A percentile compares a stretch with the other conserved stretches of the same genome.
Evolutionary conservation across 495 filamentous ascomycete species (phyloP).

Genomic region (Poronia punctata): DNA sequence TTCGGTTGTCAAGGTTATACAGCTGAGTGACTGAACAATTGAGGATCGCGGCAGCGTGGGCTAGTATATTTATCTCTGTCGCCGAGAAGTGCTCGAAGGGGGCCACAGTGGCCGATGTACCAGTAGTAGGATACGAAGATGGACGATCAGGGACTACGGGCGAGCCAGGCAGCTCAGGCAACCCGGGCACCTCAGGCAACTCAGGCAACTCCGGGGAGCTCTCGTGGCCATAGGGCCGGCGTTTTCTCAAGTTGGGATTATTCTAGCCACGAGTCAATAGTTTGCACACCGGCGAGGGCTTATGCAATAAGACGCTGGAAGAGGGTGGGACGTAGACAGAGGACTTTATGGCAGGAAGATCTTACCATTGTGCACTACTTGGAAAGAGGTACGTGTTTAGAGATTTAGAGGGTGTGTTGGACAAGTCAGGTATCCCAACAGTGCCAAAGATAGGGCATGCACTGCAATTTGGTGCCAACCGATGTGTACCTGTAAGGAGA

Average conservation of each 20-base stretch:
- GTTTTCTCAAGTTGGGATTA: conserved; percentile 40
- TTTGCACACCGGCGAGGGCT: conserved; percentile 28
- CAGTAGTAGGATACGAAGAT: conserved; percentile 22
- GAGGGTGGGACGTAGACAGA: conserved; percentile 11
- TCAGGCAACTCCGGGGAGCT: conserved; percentile 32
- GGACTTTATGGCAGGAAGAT: conserved; percentile 31
- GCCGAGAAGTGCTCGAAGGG: conserved; percentile 24
- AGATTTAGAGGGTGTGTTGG: conserved; percentile 27
- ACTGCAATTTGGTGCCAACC: conserved; percentile 19
- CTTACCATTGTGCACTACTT: conserved; percentile 40
- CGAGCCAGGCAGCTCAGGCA: conserved; percentile 33
- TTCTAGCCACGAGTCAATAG: conserved; percentile 44
- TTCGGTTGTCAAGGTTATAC: conserved; percentile 24
- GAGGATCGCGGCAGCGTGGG: conserved; percentile 26
- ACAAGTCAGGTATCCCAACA: conserved; percentile 24
- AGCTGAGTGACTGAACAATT: conserved; percentile 21
- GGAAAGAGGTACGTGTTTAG: conserved; percentile 17
- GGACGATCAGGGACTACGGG: too few relatives aligned
- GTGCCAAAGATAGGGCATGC: conserved; percentile 24
- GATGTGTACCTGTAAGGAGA: conserved; percentile 21
- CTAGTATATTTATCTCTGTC: conserved; percentile 34
- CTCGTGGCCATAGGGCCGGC: conserved; percentile 38
- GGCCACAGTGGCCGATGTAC: conserved; percentile 20
- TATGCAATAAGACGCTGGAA: conserved; percentile 22
- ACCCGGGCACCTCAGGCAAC: conserved; percentile 33